Percentiles rank a stretch among this genome's conserved stretches.
phyloP scores from a whole-genome alignment of 495 filamentous ascomycete species.

The Filosporella fistucella region DNA sequence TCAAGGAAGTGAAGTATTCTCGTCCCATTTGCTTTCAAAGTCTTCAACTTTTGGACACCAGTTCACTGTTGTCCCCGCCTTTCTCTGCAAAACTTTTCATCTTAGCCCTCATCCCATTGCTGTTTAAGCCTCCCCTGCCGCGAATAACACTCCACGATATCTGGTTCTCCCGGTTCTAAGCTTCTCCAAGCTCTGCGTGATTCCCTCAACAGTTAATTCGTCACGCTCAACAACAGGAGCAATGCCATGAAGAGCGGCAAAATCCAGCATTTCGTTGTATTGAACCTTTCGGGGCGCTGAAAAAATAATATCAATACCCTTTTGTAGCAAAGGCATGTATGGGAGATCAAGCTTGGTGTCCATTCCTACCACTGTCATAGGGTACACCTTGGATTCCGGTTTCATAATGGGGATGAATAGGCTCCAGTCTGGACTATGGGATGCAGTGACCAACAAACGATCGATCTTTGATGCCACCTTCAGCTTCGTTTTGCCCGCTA shows the following conservation, averaged over 20 bases:
- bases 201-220: constrained; percentile 47
- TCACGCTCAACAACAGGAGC: constrained; percentile 24
- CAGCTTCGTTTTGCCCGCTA: constrained; percentile 22
- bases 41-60: too few species aligned
- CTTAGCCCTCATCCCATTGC: too few species aligned
- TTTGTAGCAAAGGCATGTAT: neutral
- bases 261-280: constrained; percentile 30
- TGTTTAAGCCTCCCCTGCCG: neutral
- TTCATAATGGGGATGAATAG: constrained; percentile 37
- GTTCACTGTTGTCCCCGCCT: too few species aligned
- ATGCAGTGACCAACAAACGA: constrained; percentile 34
- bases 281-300: neutral
- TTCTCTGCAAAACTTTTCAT: too few species aligned
- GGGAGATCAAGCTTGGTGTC: neutral
- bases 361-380: constrained; percentile 28
- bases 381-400: constrained; percentile 36
- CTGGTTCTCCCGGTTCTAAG: constrained; percentile 48
- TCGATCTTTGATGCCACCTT: constrained; percentile 21
- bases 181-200: constrained; percentile 47
- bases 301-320: neutral
- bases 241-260: constrained; percentile 29
- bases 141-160: constrained; percentile 48
- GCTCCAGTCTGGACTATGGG: constrained; percentile 25
- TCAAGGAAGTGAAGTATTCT: too few species aligned
- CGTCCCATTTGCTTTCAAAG: too few species aligned